Evolutionary conservation across 2,329 filamentous ascomycete genomes (phyloP).

Genomic region (Didymella pomorum): DNA sequence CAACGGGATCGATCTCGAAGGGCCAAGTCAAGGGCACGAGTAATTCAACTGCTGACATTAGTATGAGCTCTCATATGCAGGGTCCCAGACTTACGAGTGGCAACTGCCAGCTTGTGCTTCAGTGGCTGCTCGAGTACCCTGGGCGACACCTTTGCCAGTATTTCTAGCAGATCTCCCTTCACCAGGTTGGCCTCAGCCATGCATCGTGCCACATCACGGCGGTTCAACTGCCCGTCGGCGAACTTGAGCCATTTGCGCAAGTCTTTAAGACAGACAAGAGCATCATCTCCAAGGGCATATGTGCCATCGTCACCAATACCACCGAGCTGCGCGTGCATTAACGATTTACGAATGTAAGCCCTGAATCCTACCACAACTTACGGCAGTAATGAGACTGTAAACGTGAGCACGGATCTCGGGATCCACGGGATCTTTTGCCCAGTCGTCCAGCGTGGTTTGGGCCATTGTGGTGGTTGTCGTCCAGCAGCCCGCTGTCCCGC

Average conservation of each 20-base stretch:
- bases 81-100: constrained; percentile 64
- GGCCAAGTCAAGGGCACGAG: constrained; percentile 96
- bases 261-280: constrained; percentile 88
- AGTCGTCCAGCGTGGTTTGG: constrained; percentile 54
- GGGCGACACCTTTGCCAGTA: constrained; percentile 78
- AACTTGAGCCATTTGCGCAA: constrained; percentile 94
- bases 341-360: background rate
- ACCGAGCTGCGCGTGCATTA: constrained; percentile 71
- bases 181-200: constrained; percentile 92
- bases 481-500: constrained; percentile 23
- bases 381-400: constrained; percentile 91
- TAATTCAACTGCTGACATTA: constrained; percentile 70
- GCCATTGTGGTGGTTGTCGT: constrained; percentile 46
- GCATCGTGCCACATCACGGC: constrained; percentile 93
- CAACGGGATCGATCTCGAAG: constrained; percentile 76
- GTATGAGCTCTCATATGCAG: background rate
- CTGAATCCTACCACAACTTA: constrained; percentile 55
- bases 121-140: constrained; percentile 75
- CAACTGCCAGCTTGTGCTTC: constrained; percentile 80
- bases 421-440: constrained; percentile 68
- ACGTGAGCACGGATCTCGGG: constrained; percentile 93
- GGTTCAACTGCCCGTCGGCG: constrained; percentile 91
- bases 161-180: constrained; percentile 86
- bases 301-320: constrained; percentile 81
- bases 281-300: constrained; percentile 93